phyloP scores from a whole-genome alignment of 257 asterid species.

The Striga asiatica region DNA sequence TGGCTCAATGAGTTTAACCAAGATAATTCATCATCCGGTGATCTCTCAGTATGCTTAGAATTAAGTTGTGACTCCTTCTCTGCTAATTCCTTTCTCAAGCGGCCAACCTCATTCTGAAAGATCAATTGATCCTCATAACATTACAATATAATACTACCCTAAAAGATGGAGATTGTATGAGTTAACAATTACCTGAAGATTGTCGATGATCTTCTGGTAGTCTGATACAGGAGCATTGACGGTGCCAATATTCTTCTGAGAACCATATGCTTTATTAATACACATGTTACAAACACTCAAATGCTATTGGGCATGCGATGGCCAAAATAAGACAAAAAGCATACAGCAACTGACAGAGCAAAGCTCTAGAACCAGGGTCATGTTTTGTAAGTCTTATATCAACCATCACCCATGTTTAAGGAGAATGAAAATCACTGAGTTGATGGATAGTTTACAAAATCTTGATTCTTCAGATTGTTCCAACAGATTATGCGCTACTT shows the following conservation, averaged over 20 bases:
- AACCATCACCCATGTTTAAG: no score
- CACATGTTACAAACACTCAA: not conserved
- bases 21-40: slow-evolving; percentile 58
- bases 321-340: not conserved
- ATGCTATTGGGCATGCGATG: not conserved
- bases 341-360: not conserved
- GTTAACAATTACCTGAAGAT: slow-evolving; percentile 56
- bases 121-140: slow-evolving; percentile 15
- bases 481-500: slow-evolving; percentile 7
- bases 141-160: slow-evolving; percentile 7
- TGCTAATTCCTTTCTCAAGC: slow-evolving; percentile 69
- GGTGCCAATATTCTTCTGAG: slow-evolving; percentile 84
- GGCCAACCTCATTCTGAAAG: slow-evolving; percentile 71
- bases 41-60: slow-evolving; percentile 65
- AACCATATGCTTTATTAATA: slow-evolving; percentile 23
- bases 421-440: no score
- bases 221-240: slow-evolving; percentile 74
- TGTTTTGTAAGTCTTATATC: not conserved
- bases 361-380: not conserved
- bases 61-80: slow-evolving; percentile 77
- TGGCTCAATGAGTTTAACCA: slow-evolving; percentile 67
- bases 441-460: no score
- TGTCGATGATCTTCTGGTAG: slow-evolving; percentile 88
- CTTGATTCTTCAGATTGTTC: no score
- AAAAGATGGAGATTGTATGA: slow-evolving; percentile 7